Evolutionary conservation across 441 rosid species (phyloP), one percentile per base, ranked within the genome.

Genomic region (California macrophylla): DNA sequence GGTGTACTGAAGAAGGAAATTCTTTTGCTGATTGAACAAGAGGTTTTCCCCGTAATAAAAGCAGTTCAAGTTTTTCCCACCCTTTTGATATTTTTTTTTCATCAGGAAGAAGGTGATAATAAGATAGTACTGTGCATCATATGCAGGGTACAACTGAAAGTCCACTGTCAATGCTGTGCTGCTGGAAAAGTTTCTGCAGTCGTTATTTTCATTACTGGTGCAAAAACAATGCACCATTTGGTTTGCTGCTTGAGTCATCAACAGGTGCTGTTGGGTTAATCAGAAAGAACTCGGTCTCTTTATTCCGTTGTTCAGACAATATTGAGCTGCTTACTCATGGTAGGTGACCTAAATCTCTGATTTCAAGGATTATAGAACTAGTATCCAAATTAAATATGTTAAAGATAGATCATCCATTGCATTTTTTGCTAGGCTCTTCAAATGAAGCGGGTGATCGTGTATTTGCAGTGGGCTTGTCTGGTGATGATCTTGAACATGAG

Each of bases 201-300:
- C 83, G 88, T 66, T 95, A 92, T 86, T 85, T 89, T 75, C 83
- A 83, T 66, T 76, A 86, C 71, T 95, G 99, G 99, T 87, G 98
- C 85, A 88, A 78, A 80, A 85, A 80, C 82, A 92, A 95, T 82
- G 82, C 81, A 21, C 88, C 93, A 18, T 79, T 74, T 69, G 89
- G 89, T 62, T 84, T 95, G 79, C 69, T 95, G 78, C 82, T 82
- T 77, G 87, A 85, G 60, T 72, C 89, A 65, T 68, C 79, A 24
- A 64, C 78, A 38, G 91, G 91, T 76, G 95, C 80, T 78, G 74
- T 89, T 84, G 96, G 96, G 80, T 84, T 95, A 78, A 78, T 95
- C 70, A 83, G 99, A 80, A 89, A 84, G 78, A 83, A 81, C 82
- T 90, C 99, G 34, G 74, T 90, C 65, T 90, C 97, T 63, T 69